Conservation (phyloP, 1,284 basidiomycete genomes). For the Cryptococcus depauperatus region DNA sequence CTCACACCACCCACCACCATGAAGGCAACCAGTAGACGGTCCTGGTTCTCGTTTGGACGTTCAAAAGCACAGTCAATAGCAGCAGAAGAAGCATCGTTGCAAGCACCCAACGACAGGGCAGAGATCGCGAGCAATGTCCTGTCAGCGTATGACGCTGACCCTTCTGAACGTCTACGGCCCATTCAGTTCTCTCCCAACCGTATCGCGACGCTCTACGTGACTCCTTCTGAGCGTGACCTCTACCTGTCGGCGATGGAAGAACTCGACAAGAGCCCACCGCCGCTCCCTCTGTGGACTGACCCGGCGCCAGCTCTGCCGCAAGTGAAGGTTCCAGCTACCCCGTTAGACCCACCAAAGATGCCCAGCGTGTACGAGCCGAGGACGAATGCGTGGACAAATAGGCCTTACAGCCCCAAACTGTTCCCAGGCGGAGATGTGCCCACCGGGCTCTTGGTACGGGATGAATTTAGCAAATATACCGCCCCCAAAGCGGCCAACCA, state of each 20-base stretch:
- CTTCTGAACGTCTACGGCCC: conserved; percentile 16
- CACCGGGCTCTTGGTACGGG: conserved; percentile 22
- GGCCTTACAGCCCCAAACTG: conserved; percentile 25
- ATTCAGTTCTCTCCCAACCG: conserved; percentile 28
- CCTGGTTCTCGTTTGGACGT: neutral
- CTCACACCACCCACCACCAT: neutral
- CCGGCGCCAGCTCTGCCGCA: conserved; percentile 28
- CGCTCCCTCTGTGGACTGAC: conserved; percentile 32
- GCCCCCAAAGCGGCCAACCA: conserved; percentile 13
- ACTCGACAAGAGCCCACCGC: conserved; percentile 26
- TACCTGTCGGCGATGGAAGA: conserved; percentile 37
- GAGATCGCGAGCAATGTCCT: neutral
- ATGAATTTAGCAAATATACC: conserved; percentile 19
- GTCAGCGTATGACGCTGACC: neutral
- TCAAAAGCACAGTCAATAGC: neutral
- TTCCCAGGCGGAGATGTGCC: conserved; percentile 15
- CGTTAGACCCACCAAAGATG: neutral
- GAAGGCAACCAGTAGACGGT: neutral
- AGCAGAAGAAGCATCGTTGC: neutral
- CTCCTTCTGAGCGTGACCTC: conserved; percentile 32
- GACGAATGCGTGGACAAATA: conserved; percentile 2
- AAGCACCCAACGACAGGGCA: neutral
- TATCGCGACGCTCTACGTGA: conserved; percentile 29
- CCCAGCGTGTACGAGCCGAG: neutral
- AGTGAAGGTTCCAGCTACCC: conserved; percentile 2